A percentile compares a stretch with the other conserved stretches of the same genome.
Evolutionary conservation across 495 filamentous ascomycete genomes (phyloP).

Genomic region (Tuber melanosporum): DNA sequence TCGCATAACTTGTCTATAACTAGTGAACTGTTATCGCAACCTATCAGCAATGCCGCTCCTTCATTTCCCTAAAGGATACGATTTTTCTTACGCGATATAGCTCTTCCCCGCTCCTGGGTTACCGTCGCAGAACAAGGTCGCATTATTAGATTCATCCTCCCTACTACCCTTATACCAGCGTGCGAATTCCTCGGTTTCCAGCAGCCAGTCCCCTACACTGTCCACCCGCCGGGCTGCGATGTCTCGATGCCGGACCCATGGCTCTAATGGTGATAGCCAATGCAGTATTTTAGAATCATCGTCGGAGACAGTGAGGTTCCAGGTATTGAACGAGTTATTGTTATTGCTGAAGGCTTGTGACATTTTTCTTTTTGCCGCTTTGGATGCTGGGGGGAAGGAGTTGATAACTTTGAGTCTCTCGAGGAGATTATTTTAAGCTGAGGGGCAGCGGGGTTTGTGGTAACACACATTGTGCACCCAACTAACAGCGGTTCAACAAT

Average conservation of each 20-base stretch:
- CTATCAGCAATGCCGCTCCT: not conserved
- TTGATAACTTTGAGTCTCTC: no score
- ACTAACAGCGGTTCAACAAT: no score
- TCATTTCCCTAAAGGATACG: not conserved
- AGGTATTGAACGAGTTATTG: no score
- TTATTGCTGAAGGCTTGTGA: no score
- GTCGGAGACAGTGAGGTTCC: not conserved
- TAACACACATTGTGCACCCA: no score
- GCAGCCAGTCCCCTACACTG: not conserved
- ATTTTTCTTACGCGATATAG: not conserved
- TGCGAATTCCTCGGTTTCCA: not conserved
- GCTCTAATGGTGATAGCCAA: not conserved
- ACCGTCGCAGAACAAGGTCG: not conserved
- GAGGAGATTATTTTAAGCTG: no score
- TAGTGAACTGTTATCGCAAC: no score
- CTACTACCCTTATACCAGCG: not conserved
- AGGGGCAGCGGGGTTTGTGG: no score
- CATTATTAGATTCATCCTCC: not conserved
- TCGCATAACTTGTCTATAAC: no score
- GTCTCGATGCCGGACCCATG: not conserved
- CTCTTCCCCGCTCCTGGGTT: not conserved
- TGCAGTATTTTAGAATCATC: not conserved
- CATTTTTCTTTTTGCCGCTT: no score
- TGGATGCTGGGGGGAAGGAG: no score
- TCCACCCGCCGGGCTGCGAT: not conserved